Base-by-base conservation (phyloP, 2,329 filamentous ascomycete species). In the Penicillium sp. region DNA sequence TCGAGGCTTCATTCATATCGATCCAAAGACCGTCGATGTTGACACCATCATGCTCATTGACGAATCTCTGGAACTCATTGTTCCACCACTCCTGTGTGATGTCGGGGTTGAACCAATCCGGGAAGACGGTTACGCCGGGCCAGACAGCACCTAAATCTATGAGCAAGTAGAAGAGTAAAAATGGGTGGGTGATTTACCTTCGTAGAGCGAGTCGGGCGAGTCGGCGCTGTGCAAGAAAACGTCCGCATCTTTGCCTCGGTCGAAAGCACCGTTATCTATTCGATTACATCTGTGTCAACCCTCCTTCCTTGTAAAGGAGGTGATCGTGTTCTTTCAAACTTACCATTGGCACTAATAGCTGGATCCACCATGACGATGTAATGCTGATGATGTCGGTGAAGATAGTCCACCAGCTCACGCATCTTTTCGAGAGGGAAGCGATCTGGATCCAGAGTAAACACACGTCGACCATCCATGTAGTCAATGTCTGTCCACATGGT, bases 21-120 rank as follows among this genome's bases (percentile, higher is more conserved):
- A 88, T 88, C 84, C 87, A 91, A 1, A 92, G 73, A 1, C 80
- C 88, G 53, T 92, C 88, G 42, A 92, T 85, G 56, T 91, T 81
- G 13, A 92, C 76, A 27, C 87, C 88, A 1, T 71, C 76, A 0
- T 82, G 73, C 0, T 78, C 68, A 52, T 78, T 68, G 70, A 91
- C 90, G 72, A 88, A 88, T 1, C 63, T 66, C 0, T 64, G 67
- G 58, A 92, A 85, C 63, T 91, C 80, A 4, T 76, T 75, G 55
- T 82, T 82, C 88, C 88, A 92, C 67, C 83, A 93, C 1, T 70
- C 61, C 42, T 82, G 77, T 1, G 82, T 35, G 6, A 13, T 80
- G 44, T 81, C 81, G 6, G 78, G 76, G 15, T 82, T 73, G 63
- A 90, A 89, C 87, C 87, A 92, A 65, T 92, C 88, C 0, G 86